Base-by-base conservation (phyloP, 352 stramenopile genomes). In the Phytopythium litorale region DNA sequence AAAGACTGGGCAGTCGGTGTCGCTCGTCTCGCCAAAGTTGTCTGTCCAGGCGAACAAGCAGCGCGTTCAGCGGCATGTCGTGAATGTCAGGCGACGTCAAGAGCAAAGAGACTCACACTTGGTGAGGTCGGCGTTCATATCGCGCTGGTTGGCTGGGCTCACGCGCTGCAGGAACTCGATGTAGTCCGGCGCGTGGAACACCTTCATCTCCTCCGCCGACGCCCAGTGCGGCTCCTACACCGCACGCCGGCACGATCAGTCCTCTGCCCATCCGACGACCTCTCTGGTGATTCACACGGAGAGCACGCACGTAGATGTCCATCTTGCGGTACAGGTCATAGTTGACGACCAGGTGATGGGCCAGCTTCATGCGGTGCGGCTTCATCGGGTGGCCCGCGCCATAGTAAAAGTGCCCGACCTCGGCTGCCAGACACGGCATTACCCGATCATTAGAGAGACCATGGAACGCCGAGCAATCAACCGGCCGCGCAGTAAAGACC, bases 321-420 rank as follows among this genome's bases (percentile, higher is more conserved):
- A 99, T 99, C 76, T 99, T 97, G 52, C 92, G 91, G 76, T 99
- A 99, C 23, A 99, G 74, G 32, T 98, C 97, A 76, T 99, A 99
- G 48, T 92, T 91, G n/a, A 99, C 79, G 42, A 99, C 90, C 4
- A 99, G 84, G 68, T 99, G 96, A 78, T 99, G 97, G 50, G 98
- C 88, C 66, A 99, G 75, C 80, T 98, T 98, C 43, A 99, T 84
- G 56, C 98, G 92, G 61, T 94, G 87, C 9, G 96, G 96, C 84
- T 99, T 99, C 97, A 99, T 99, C 37, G 97, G 97, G 76, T 99
- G 97, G 62, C 91, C 71, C 50, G 94, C 77, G 21, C 92, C 95
- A 85, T 98, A 99, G 84, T 99, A 98, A 65, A 98, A 98, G 73
- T 99, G 91, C 4, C 97, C 97, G 50, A 99, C 92, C 69, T 98